Evolutionary conservation across 352 stramenopile genomes (phyloP), one percentile per base, ranked within the genome.

Genomic region (Pythium grandisporangium): DNA sequence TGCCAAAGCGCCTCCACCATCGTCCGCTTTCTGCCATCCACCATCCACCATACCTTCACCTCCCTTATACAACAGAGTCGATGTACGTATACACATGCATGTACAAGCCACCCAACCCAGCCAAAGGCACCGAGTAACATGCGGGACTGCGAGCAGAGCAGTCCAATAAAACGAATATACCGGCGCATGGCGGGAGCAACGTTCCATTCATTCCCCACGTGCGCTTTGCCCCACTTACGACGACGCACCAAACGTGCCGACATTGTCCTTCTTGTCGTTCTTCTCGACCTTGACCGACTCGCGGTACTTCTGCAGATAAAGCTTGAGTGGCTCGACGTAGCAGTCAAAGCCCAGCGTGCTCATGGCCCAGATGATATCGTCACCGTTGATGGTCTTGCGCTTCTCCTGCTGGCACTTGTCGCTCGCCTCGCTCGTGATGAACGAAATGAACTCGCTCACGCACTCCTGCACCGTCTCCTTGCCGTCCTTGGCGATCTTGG

Each of bases 391-490:
- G 20, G 96, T 99, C 81, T 99, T 99, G 43, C 97, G 74, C 69
- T 99, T 99, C 70, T 99, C 96, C 58, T 98, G 93, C 61, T 99
- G 89, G 68, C 96, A 99, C 59, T 99, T 99, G 67, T 99, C 96
- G 52, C 84, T 98, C 22, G 97, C 97, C 55, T 98, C 84, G 58
- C 75, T 98, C 43, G 96, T 99, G 60, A 99, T 98, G 74, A 99
- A 99, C 61, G 91, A 98, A 61, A 99, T 99, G 70, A 99, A 99
- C 74, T 99, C 97, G 36, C 89, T 98, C 46, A 99, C 96, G 58
- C 96, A 99, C 75, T 99, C 96, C 75, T 99, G 96, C 41, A 99
- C 95, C 8, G 93, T 98, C 65, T 99, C 96, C 66, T 99, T 99
- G 52, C 95, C 97, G 65, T 99, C 97, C 73, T 99, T 99, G 45